phyloP scores from a whole-genome alignment of 2,329 filamentous ascomycete genomes.

The Amylocarpus encephaloides region DNA sequence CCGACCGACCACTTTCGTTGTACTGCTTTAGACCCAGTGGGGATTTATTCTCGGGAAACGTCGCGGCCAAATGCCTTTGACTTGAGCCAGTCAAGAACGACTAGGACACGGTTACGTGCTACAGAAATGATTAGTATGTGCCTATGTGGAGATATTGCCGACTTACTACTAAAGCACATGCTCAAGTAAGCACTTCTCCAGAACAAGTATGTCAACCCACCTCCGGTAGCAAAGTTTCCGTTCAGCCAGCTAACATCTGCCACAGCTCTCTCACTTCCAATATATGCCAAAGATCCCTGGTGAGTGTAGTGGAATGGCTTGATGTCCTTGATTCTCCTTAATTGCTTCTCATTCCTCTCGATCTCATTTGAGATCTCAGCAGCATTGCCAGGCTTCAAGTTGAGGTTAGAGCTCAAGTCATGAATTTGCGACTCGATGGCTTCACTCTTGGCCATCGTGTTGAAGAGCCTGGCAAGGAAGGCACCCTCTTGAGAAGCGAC shows the following conservation, averaged over 20 bases:
- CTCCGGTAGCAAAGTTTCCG: conserved; percentile 90
- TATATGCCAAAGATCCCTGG: conserved; percentile 94
- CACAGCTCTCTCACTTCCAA: conserved; percentile 95
- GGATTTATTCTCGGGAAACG: conserved; percentile 68
- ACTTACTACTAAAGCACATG: conserved; percentile 99
- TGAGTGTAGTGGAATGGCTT: conserved; percentile 98
- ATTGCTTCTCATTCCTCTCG: conserved; percentile 76
- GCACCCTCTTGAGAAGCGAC: conserved; percentile 92
- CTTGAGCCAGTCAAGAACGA: conserved; percentile 93
- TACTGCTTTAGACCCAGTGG: background rate
- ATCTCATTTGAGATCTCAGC: conserved; percentile 68
- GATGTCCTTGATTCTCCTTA: conserved; percentile 86
- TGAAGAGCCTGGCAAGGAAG: conserved; percentile 93
- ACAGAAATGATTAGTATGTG: conserved; percentile 20
- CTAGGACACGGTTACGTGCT: conserved; percentile 92
- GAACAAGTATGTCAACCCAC: conserved; percentile 93
- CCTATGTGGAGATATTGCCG: conserved; percentile 4
- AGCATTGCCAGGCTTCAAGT: conserved; percentile 56
- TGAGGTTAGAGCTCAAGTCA: conserved; percentile 57
- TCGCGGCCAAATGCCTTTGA: conserved; percentile 95
- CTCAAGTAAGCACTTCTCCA: conserved; percentile 97
- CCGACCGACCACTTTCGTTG: background rate
- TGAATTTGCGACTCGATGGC: conserved; percentile 70
- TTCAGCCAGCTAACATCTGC: conserved; percentile 97
- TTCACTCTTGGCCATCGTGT: conserved; percentile 97